phyloP scores from a whole-genome alignment of 495 filamentous ascomycete species.

The Xanthoparmelia taractica region DNA sequence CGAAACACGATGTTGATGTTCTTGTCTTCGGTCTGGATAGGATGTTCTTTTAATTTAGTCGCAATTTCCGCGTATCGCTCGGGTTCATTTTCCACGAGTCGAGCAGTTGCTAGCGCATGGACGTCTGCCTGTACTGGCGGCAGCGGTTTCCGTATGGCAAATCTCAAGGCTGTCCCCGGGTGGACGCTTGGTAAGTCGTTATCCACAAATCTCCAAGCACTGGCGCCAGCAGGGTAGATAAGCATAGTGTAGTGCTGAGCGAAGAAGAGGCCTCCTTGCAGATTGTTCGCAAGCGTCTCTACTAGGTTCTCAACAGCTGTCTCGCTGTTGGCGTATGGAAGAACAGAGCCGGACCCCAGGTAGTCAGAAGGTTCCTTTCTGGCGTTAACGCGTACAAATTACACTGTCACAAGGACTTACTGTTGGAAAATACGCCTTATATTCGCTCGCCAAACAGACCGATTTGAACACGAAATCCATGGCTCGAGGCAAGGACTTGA shows the following conservation, averaged over 20 bases:
- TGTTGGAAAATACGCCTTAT: constrained; percentile 25
- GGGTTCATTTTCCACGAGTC: constrained; percentile 19
- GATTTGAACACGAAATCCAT: constrained; percentile 39
- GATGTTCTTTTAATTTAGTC: constrained; percentile 7
- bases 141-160: constrained; percentile 15
- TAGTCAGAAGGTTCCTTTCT: constrained; percentile 7
- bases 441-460: constrained; percentile 35
- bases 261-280: constrained; percentile 18
- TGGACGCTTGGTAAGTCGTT: neutral
- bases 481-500: constrained; percentile 22
- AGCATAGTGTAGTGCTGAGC: constrained; percentile 15
- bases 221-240: constrained; percentile 18
- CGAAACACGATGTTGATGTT: constrained; percentile 20
- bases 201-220: constrained; percentile 20
- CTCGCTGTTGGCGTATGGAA: constrained; percentile 34
- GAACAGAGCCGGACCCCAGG: constrained; percentile 33
- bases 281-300: constrained; percentile 25
- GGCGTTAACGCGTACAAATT: neutral
- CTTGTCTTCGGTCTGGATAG: constrained; percentile 10
- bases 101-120: neutral
- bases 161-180: constrained; percentile 13
- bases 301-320: constrained; percentile 27
- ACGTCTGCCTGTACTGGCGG: neutral
- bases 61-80: constrained; percentile 20
- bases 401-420: constrained; percentile 27